Percentiles rank a stretch among this genome's conserved stretches.
Evolutionary conservation across 805 yeast genomes (phyloP).

Genomic region (Barnettozyma sp.): DNA sequence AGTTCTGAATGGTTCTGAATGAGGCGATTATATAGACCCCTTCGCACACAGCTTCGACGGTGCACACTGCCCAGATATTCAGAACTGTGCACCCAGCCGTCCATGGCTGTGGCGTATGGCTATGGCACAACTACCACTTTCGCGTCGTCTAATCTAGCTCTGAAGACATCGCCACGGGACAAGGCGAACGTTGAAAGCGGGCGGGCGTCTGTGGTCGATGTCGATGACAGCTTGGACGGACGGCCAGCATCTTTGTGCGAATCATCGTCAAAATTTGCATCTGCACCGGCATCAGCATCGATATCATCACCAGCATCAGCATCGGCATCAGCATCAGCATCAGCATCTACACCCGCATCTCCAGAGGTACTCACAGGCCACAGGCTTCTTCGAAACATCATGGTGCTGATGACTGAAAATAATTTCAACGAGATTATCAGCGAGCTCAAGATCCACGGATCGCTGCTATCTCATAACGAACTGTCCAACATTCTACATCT

Average conservation of each 20-base stretch:
- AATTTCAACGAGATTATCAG: constrained; percentile 6
- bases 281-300: no score
- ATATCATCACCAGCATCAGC: no score
- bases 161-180: background rate
- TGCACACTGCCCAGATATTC: constrained; percentile 7
- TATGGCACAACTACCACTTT: constrained; percentile 6
- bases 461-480: constrained; percentile 3
- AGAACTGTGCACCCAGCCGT: no score
- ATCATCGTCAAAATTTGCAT: no score
- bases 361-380: background rate
- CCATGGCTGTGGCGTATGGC: no score
- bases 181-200: background rate
- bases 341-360: no score
- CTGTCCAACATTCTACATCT: constrained; percentile 3
- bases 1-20: no score
- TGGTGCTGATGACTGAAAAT: constrained; percentile 2
- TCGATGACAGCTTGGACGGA: no score
- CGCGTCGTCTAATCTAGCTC: constrained; percentile 7
- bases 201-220: no score
- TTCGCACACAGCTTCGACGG: constrained; percentile 2
- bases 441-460: constrained; percentile 3
- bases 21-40: constrained; percentile 1
- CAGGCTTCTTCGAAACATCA: background rate
- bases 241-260: no score
- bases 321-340: no score